These are phyloP conservation scores for Calonectria pauciramosa DNA, from an alignment of 2,329 filamentous ascomycete genomes.

Conservation along the genomic window DNA sequence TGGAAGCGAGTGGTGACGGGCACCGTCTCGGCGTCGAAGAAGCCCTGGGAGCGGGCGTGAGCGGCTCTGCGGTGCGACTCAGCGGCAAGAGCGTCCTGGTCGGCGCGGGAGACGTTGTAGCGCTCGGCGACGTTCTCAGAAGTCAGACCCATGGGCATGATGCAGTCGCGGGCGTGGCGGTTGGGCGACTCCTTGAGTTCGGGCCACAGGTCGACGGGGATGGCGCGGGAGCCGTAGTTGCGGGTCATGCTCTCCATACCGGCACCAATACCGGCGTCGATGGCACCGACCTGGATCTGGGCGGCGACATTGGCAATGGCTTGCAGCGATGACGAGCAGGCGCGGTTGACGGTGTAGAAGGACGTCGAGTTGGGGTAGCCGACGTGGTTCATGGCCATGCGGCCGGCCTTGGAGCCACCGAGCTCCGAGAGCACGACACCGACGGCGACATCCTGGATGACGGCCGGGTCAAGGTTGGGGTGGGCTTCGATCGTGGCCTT, in stretches of 20 bases:
- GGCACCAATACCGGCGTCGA: slow-evolving; percentile 82
- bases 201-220: slow-evolving; percentile 86
- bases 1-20: slow-evolving; percentile 80
- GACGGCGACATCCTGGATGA: slow-evolving; percentile 83
- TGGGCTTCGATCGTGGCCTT: slow-evolving; percentile 66
- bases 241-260: slow-evolving; percentile 98
- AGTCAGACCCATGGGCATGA: slow-evolving; percentile 95
- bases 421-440: slow-evolving; percentile 93
- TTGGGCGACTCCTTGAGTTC: slow-evolving; percentile 74
- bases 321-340: slow-evolving; percentile 84
- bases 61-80: slow-evolving; percentile 81
- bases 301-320: slow-evolving; percentile 82
- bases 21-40: slow-evolving; percentile 84
- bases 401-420: slow-evolving; percentile 89
- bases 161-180: slow-evolving; percentile 83
- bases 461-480: slow-evolving; percentile 77
- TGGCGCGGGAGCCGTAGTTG: slow-evolving; percentile 89
- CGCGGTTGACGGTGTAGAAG: slow-evolving; percentile 90
- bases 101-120: slow-evolving; percentile 79
- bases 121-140: slow-evolving; percentile 88
- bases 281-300: slow-evolving; percentile 80
- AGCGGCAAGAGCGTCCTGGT: slow-evolving; percentile 88
- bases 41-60: slow-evolving; percentile 75
- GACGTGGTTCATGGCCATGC: slow-evolving; percentile 90
- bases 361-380: slow-evolving; percentile 80